Percentiles rank a stretch among this genome's conserved stretches.
Conservation (phyloP, 1,284 basidiomycete genomes). For the Tilletia walkeri region DNA sequence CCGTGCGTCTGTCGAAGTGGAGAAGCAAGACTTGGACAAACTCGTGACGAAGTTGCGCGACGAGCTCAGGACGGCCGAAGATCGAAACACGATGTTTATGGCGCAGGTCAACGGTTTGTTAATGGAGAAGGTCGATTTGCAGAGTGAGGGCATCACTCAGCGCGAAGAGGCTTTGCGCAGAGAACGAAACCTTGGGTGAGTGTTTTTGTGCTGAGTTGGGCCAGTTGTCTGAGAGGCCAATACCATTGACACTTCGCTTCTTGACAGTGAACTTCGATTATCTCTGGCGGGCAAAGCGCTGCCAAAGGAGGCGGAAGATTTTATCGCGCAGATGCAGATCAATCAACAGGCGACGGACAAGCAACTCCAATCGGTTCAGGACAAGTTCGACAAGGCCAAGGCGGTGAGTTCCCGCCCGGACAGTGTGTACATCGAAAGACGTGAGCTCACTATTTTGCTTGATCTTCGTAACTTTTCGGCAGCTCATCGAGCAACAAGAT, state of each 20-base stretch:
- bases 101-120: constrained; percentile 66
- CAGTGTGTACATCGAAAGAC: neutral
- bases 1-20: constrained; percentile 81
- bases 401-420: constrained; percentile 60
- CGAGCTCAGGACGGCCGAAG: constrained; percentile 70
- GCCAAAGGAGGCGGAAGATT: constrained; percentile 75
- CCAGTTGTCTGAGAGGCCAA: neutral
- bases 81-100: constrained; percentile 86
- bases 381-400: constrained; percentile 78
- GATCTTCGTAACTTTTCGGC: neutral
- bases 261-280: constrained; percentile 65
- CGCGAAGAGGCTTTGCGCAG: constrained; percentile 38
- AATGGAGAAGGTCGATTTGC: constrained; percentile 85
- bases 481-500: constrained; percentile 91
- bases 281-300: constrained; percentile 71
- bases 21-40: constrained; percentile 72
- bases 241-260: neutral
- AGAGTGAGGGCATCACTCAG: constrained; percentile 58
- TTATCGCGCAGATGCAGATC: constrained; percentile 73
- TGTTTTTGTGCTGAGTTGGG: neutral
- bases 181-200: constrained; percentile 34
- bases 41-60: constrained; percentile 68
- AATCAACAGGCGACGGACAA: constrained; percentile 72
- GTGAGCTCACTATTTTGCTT: no score
- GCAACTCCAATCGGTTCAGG: constrained; percentile 69